Conservation (phyloP, 441 rosid species). For the Mallotus japonicus region DNA sequence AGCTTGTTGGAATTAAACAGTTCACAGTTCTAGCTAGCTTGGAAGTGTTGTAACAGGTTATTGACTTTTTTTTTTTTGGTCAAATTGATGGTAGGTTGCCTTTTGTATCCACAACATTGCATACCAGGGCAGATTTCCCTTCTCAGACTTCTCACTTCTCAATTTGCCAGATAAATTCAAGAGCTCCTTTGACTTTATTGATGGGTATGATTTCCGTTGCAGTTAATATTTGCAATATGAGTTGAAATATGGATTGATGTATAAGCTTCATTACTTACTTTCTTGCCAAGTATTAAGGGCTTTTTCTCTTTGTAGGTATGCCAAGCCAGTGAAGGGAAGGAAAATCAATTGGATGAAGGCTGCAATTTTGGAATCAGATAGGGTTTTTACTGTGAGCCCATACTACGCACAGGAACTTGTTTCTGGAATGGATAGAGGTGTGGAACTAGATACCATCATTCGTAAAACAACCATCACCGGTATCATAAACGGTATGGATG, state of each 20-base stretch:
- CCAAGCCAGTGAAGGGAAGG: constrained; percentile 75
- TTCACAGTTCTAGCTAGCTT: constrained; percentile 1
- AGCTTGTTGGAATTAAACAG: neutral
- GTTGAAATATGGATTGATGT: neutral
- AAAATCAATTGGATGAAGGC: constrained; percentile 98
- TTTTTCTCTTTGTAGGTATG: constrained; percentile 36
- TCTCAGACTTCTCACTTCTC: constrained; percentile 58
- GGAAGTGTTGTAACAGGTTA: neutral
- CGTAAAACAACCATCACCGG: constrained; percentile 66
- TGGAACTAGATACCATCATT: constrained; percentile 59
- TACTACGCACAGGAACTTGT: constrained; percentile 75
- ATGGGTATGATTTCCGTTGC: constrained; percentile 42
- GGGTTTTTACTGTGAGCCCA: constrained; percentile 83
- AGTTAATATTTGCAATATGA: neutral
- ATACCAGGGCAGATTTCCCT: constrained; percentile 76
- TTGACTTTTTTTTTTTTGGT: constrained; percentile 9
- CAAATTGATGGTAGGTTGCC: constrained; percentile 50
- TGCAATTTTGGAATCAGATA: constrained; percentile 67
- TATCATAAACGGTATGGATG: constrained; percentile 86
- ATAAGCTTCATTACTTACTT: neutral
- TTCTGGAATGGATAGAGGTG: constrained; percentile 71
- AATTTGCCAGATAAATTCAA: constrained; percentile 59
- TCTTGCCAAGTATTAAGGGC: constrained; percentile 2
- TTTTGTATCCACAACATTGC: constrained; percentile 93
- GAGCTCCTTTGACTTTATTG: constrained; percentile 78